These are phyloP conservation scores for Rhodotorula paludigena DNA, from an alignment of 768 basidiomycete species.

Conservation along the genomic window DNA sequence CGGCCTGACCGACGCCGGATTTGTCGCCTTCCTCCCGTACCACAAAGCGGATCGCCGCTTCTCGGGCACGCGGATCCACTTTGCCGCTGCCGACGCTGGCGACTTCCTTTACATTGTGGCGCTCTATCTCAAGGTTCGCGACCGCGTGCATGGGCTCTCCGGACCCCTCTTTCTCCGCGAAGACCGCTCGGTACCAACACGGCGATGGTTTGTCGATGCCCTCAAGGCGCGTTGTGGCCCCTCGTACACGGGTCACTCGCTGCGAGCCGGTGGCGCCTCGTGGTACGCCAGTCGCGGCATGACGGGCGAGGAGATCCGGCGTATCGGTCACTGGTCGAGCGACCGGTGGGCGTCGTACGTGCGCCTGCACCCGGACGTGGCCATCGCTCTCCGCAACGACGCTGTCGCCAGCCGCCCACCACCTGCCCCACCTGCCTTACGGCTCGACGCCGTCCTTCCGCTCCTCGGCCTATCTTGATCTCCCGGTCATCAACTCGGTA, in stretches of 20 bases:
- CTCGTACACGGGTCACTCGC: background rate
- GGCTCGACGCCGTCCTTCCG: no score
- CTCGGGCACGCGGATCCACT: background rate
- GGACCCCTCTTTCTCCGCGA: slow-evolving; percentile 44
- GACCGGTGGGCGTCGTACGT: background rate
- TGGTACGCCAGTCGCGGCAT: background rate
- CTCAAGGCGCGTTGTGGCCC: background rate
- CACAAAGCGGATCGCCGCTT: background rate
- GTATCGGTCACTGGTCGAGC: background rate
- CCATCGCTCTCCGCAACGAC: background rate
- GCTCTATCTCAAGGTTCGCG: background rate
- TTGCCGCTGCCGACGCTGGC: slow-evolving; percentile 1
- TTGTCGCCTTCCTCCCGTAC: background rate
- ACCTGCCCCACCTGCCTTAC: no score
- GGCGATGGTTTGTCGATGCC: background rate
- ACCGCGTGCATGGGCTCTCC: background rate
- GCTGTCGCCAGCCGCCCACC: no score
- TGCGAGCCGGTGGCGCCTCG: background rate
- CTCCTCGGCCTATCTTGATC: no score
- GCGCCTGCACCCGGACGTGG: background rate
- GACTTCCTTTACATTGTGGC: background rate
- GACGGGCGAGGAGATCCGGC: background rate
- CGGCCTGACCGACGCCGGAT: no score
- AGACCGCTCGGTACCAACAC: slow-evolving; percentile 31
- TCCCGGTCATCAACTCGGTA: no score